These are phyloP conservation scores for Fagus crenata DNA, from an alignment of 306 rosid species.

Conservation along the genomic window DNA sequence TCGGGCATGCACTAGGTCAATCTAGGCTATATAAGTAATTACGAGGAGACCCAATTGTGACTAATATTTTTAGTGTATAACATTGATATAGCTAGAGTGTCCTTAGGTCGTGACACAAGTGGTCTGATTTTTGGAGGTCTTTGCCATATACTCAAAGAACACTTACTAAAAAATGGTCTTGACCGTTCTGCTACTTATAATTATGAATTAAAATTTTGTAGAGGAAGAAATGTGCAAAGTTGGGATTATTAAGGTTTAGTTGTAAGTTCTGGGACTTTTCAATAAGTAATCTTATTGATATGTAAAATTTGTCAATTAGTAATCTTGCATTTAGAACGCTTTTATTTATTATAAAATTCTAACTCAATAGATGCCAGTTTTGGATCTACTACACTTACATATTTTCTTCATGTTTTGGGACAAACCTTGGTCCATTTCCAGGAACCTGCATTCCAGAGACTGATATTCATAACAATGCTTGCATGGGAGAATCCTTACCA, in stretches of 20 bases:
- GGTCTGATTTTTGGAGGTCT: background rate
- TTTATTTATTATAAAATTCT: too few relatives aligned
- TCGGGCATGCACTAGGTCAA: too few relatives aligned
- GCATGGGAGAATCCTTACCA: conserved; percentile 94
- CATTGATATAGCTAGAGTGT: too few relatives aligned
- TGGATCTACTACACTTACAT: background rate
- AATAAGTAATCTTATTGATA: background rate
- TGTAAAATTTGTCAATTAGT: too few relatives aligned
- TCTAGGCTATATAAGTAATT: too few relatives aligned
- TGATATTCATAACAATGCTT: conserved; percentile 87
- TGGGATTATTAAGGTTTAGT: background rate
- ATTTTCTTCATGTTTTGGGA: conserved; percentile 33
- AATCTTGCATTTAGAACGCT: too few relatives aligned
- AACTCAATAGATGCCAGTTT: background rate
- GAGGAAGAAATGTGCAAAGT: background rate
- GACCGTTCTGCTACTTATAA: background rate
- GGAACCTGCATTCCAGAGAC: conserved; percentile 95
- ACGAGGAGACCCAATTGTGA: too few relatives aligned
- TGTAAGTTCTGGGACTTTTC: background rate
- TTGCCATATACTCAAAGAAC: background rate
- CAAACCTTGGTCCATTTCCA: conserved; percentile 31
- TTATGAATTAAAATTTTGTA: background rate
- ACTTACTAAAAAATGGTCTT: background rate
- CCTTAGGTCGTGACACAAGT: too few relatives aligned
- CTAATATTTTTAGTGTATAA: too few relatives aligned